These are phyloP conservation scores for Phytopythium sindhum DNA, from an alignment of 352 stramenopile genomes.

Conservation along the genomic window DNA sequence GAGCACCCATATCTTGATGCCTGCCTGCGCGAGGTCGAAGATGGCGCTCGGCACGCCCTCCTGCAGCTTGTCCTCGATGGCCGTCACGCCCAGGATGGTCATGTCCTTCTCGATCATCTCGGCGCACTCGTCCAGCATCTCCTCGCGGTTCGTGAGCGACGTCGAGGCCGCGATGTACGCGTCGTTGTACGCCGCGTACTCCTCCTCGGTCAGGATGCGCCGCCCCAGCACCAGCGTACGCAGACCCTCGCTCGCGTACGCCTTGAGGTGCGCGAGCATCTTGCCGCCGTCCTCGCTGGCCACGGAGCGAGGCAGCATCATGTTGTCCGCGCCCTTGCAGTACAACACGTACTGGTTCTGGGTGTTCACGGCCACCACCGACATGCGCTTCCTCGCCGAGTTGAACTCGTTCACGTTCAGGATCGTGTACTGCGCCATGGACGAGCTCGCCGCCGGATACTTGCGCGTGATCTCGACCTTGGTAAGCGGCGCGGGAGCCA, in stretches of 20 bases:
- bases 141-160: conserved; percentile 47
- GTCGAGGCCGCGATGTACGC: conserved; percentile 51
- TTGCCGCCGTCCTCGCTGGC: conserved; percentile 13
- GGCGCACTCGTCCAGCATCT: conserved; percentile 49
- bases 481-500: conserved; percentile 39
- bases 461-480: conserved; percentile 54
- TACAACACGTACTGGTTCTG: conserved; percentile 54
- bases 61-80: conserved; percentile 97
- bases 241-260: conserved; percentile 73
- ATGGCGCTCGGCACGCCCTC: conserved; percentile 93
- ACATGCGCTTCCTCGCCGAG: conserved; percentile 97
- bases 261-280: conserved; percentile 46
- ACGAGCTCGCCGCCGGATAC: conserved; percentile 5
- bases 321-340: conserved; percentile 83
- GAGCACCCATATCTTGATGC: conserved; percentile 98
- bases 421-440: conserved; percentile 36
- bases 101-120: conserved; percentile 69
- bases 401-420: conserved; percentile 86
- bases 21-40: conserved; percentile 87
- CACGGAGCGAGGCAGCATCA: conserved; percentile 66
- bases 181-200: conserved; percentile 60
- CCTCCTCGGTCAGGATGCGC: conserved; percentile 35
- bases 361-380: conserved; percentile 85
- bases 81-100: conserved; percentile 89
- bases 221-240: conserved; percentile 74